Percentiles rank a stretch among this genome's conserved stretches.
Conservation (phyloP, 768 basidiomycete species). For the Agaricus blazei region DNA sequence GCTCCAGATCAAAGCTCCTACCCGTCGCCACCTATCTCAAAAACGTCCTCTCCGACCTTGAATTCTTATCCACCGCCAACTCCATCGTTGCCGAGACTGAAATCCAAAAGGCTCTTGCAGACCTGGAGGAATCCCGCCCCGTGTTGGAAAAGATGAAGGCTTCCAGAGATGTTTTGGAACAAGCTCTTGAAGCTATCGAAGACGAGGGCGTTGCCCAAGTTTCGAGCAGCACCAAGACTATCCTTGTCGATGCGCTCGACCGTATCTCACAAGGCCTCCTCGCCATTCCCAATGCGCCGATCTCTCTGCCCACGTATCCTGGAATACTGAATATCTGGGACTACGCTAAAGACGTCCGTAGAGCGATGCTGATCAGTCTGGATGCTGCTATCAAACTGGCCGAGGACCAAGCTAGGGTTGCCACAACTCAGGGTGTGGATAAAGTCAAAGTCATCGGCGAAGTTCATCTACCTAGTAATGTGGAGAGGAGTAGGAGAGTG, state of each 20-base stretch:
- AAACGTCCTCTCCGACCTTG: conserved; percentile 87
- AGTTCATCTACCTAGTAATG: conserved; percentile 70
- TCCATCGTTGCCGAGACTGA: conserved; percentile 81
- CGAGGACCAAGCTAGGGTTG: conserved; percentile 75
- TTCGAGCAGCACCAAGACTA: conserved; percentile 44
- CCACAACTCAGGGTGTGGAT: conserved; percentile 61
- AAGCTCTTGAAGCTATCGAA: conserved; percentile 72
- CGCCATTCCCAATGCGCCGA: conserved; percentile 40
- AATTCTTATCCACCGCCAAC: conserved; percentile 82
- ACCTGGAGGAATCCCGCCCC: conserved; percentile 67
- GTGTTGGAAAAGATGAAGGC: conserved; percentile 85
- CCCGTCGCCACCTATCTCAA: conserved; percentile 90
- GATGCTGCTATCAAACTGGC: conserved; percentile 76
- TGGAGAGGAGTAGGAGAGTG: conserved; percentile 74
- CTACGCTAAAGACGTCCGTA: conserved; percentile 77
- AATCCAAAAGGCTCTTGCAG: conserved; percentile 61
- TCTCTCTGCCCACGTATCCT: conserved; percentile 74
- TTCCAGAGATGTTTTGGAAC: conserved; percentile 70
- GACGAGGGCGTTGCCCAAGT: conserved; percentile 63
- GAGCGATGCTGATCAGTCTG: conserved; percentile 69
- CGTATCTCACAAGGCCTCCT: conserved; percentile 73
- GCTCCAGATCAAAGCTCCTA: conserved; percentile 92
- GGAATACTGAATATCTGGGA: conserved; percentile 82
- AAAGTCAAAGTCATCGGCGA: conserved; percentile 69
- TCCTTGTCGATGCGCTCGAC: conserved; percentile 67